Evolutionary conservation across 176 grass and related monocot species (phyloP).

Genomic region (bread wheat (Triticum aestivum)): DNA sequence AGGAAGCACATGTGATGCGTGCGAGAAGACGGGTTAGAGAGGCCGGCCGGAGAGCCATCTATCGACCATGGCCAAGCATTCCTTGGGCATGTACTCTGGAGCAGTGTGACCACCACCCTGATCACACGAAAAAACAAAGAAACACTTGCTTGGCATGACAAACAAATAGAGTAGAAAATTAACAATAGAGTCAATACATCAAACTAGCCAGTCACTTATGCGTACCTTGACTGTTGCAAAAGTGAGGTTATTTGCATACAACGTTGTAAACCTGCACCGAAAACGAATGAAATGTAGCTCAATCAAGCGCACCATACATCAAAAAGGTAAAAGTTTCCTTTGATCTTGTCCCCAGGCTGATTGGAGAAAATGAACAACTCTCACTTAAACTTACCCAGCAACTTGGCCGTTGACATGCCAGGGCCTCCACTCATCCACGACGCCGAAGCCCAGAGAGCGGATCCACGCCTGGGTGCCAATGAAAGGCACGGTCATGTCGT

Average conservation of each 20-base stretch:
- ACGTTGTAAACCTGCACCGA: conserved; percentile 32
- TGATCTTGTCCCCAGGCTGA: neutral
- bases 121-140: neutral
- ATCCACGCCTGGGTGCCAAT: neutral
- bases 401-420: neutral
- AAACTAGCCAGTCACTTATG: neutral
- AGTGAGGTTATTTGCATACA: conserved; percentile 65
- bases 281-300: neutral
- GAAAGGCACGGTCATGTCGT: neutral
- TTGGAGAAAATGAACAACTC: neutral
- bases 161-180: neutral
- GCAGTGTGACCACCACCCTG: conserved; percentile 59
- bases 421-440: neutral
- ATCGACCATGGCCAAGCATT: conserved; percentile 44
- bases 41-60: conserved; percentile 34
- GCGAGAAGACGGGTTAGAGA: neutral
- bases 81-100: conserved; percentile 46
- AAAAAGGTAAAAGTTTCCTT: neutral
- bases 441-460: neutral
- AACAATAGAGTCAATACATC: neutral
- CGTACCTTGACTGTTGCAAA: conserved; percentile 67
- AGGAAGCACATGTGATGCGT: neutral
- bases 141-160: neutral
- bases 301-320: neutral
- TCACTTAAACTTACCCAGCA: neutral